These are phyloP conservation scores for Pseudonitzschia multistriata DNA, from an alignment of 108 stramenopile species.

Conservation along the genomic window DNA sequence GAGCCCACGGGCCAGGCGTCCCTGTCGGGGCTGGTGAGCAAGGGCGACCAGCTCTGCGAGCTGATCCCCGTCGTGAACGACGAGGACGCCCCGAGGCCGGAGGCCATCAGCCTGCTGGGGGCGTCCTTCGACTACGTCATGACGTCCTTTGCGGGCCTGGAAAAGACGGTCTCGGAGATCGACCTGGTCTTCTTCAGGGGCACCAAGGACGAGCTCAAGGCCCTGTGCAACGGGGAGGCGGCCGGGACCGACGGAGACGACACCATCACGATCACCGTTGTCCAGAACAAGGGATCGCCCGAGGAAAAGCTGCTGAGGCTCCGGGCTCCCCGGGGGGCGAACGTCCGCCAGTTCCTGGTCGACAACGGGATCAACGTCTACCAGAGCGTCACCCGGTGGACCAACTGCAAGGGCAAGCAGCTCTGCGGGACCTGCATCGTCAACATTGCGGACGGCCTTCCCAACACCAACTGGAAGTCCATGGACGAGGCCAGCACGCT, in stretches of 20 bases:
- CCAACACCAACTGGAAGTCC: constrained; percentile 77
- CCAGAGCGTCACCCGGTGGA: constrained; percentile 90
- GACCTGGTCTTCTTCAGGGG: constrained; percentile 91
- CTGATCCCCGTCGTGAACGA: constrained; percentile 43
- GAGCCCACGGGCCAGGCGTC: constrained; percentile 80
- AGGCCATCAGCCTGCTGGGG: constrained; percentile 58
- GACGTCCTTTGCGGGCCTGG: constrained; percentile 71
- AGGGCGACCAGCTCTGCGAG: constrained; percentile 87
- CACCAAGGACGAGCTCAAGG: constrained; percentile 84
- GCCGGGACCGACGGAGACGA: constrained; percentile 21
- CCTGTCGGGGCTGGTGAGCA: constrained; percentile 54
- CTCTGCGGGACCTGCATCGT: constrained; percentile 97
- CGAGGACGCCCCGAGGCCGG: constrained; percentile 8
- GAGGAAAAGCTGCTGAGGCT: constrained; percentile 47
- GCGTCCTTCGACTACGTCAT: constrained; percentile 89
- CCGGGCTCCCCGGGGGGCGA: constrained; percentile 63
- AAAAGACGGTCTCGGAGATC: constrained; percentile 56
- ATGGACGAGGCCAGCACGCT: constrained; percentile 90
- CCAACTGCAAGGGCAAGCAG: constrained; percentile 96
- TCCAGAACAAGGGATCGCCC: constrained; percentile 68
- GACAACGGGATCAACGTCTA: constrained; percentile 94
- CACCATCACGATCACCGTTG: constrained; percentile 75
- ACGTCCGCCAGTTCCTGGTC: constrained; percentile 78
- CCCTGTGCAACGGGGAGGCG: constrained; percentile 41
- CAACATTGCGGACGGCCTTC: constrained; percentile 71